A percentile compares a stretch with the other conserved stretches of the same genome.
phyloP scores from a whole-genome alignment of 2,329 filamentous ascomycete genomes.

The Didymella pomorum region DNA sequence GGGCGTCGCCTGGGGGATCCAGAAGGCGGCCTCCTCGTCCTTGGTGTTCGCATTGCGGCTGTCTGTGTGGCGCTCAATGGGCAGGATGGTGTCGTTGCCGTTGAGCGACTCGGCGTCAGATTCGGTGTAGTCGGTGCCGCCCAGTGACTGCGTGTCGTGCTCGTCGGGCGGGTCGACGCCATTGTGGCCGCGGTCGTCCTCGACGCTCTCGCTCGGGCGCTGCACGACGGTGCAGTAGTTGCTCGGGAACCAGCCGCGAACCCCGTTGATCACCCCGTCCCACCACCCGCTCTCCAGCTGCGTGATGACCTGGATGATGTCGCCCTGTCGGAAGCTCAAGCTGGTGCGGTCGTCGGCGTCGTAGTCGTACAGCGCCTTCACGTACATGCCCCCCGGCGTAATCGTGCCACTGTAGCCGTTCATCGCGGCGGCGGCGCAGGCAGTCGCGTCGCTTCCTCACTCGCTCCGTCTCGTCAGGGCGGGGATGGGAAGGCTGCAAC shows the following conservation, averaged over 20 bases:
- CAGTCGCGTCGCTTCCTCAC: slow-evolving; percentile 15
- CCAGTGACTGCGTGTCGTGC: slow-evolving; percentile 57
- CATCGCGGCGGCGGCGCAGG: slow-evolving; percentile 48
- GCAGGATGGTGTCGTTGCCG: slow-evolving; percentile 56
- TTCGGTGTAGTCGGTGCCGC: slow-evolving; percentile 49
- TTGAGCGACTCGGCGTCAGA: slow-evolving; percentile 57
- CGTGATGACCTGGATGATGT: slow-evolving; percentile 98
- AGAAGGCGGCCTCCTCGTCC: slow-evolving; percentile 91
- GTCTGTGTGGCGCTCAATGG: slow-evolving; percentile 70
- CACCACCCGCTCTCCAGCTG: slow-evolving; percentile 99
- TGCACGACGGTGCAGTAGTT: slow-evolving; percentile 94
- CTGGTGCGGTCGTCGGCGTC: slow-evolving; percentile 96
- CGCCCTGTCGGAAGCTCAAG: slow-evolving; percentile 94
- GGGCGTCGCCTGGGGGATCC: slow-evolving; percentile 96
- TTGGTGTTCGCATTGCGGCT: slow-evolving; percentile 55
- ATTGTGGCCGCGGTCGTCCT: slow-evolving; percentile 66
- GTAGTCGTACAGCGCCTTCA: slow-evolving; percentile 93
- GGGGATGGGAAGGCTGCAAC: slow-evolving; percentile 20
- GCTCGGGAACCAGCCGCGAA: slow-evolving; percentile 98
- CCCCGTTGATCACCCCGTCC: slow-evolving; percentile 97
- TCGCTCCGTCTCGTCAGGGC: slow-evolving; percentile 13
- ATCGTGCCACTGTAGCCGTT: slow-evolving; percentile 60
- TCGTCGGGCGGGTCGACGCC: slow-evolving; percentile 58
- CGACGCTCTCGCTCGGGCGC: slow-evolving; percentile 74
- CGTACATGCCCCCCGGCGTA: slow-evolving; percentile 74